A percentile compares a stretch with the other conserved stretches of the same genome.
Conservation (phyloP, 75 land plant genomes). For the Picea sitchensis region DNA sequence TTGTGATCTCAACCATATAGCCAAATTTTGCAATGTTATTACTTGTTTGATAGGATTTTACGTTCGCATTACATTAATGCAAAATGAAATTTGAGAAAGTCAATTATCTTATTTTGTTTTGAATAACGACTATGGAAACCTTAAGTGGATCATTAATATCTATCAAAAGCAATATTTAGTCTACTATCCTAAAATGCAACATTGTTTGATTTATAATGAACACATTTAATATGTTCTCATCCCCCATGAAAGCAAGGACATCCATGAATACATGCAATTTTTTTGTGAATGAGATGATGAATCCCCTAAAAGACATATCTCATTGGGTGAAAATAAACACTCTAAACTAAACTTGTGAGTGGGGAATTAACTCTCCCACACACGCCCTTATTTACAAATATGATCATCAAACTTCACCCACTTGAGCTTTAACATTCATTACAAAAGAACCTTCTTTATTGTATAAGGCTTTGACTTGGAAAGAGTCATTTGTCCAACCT, state of each 20-base stretch:
- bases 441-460: slow-evolving; percentile 13
- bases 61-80: no score
- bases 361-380: background rate
- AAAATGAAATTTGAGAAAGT: background rate
- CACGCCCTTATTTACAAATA: background rate
- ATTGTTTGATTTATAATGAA: background rate
- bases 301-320: background rate
- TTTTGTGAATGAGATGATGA: background rate
- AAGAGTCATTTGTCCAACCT: slow-evolving; percentile 8
- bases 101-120: background rate
- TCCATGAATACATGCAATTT: background rate
- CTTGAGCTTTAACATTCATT: slow-evolving; percentile 17
- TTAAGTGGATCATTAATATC: background rate
- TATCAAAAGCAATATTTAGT: no score
- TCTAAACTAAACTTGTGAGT: background rate
- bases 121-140: background rate
- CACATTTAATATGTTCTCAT: background rate
- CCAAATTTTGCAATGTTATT: no score
- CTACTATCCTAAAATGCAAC: background rate
- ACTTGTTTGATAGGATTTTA: no score
- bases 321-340: background rate
- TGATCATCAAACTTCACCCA: slow-evolving; percentile 15
- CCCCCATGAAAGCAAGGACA: no score
- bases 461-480: slow-evolving; percentile 23
- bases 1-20: no score